These are phyloP conservation scores for Triticum urartu DNA, from an alignment of 176 grass and related monocot species.

Conservation along the genomic window DNA sequence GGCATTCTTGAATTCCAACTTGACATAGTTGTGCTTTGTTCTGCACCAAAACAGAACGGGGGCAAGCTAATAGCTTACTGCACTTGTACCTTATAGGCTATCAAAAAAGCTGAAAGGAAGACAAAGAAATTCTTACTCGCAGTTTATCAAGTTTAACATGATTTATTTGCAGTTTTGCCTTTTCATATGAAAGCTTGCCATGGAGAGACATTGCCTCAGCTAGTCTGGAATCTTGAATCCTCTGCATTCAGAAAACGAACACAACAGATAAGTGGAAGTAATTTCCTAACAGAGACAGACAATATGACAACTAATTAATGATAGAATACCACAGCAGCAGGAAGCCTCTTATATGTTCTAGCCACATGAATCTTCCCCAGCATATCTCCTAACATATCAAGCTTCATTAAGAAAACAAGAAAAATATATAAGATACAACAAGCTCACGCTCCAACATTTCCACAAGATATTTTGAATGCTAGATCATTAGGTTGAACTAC, in stretches of 20 bases:
- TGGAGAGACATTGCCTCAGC: slow-evolving; percentile 63
- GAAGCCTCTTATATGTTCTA: slow-evolving; percentile 64
- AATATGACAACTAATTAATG: slow-evolving; percentile 31
- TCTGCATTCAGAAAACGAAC: slow-evolving; percentile 56
- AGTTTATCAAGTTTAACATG: slow-evolving; percentile 67
- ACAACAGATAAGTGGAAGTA: slow-evolving; percentile 27
- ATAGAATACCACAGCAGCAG: slow-evolving; percentile 69
- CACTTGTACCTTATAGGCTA: slow-evolving; percentile 16
- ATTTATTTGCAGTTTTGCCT: slow-evolving; percentile 74
- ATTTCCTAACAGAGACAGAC: slow-evolving; percentile 39
- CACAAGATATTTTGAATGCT: neutral
- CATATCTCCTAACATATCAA: slow-evolving; percentile 53
- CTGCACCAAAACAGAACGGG: slow-evolving; percentile 48
- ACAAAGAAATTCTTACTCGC: slow-evolving; percentile 44
- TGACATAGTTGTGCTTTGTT: slow-evolving; percentile 43
- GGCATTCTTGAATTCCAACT: slow-evolving; percentile 51
- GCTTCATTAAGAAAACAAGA: slow-evolving; percentile 57
- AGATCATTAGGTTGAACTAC: slow-evolving; percentile 27
- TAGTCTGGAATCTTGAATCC: slow-evolving; percentile 56
- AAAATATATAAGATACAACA: slow-evolving; percentile 32
- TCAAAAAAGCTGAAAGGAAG: neutral
- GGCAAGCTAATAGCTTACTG: slow-evolving; percentile 27
- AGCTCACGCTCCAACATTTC: neutral
- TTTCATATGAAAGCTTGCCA: slow-evolving; percentile 65
- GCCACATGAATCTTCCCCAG: slow-evolving; percentile 53